These are phyloP conservation scores for Helicostylum pulchrum DNA, from an alignment of 192 early-diverging fungal species.

Conservation along the genomic window DNA sequence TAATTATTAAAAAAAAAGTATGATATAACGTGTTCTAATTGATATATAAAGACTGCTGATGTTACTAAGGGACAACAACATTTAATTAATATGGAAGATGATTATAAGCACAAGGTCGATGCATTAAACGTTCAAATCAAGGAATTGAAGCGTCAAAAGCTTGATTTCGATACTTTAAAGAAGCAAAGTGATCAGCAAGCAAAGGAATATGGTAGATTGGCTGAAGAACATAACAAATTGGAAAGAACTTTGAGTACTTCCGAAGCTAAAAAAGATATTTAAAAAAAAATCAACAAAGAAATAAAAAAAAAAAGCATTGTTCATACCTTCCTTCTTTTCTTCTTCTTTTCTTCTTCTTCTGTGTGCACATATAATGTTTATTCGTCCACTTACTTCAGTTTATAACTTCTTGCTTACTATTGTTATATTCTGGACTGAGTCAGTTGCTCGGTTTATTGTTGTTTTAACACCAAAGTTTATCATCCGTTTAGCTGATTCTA, in stretches of 20 bases:
- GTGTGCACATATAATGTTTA: not conserved
- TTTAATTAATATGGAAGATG: conserved; percentile 25
- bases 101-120: conserved; percentile 22
- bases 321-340: not conserved
- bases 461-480: not conserved
- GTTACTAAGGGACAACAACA: conserved; percentile 25
- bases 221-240: conserved; percentile 30
- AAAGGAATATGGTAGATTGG: conserved; percentile 26
- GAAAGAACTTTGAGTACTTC: conserved; percentile 3
- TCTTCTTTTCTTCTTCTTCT: not conserved
- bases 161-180: conserved; percentile 33
- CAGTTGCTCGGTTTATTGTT: not conserved
- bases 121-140: conserved; percentile 21
- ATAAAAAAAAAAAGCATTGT: no score
- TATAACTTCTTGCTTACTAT: not conserved
- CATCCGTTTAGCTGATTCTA: conserved; percentile 1
- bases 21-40: not conserved
- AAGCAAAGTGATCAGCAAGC: conserved; percentile 30
- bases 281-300: not conserved
- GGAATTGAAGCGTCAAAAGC: conserved; percentile 25
- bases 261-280: conserved; percentile 36
- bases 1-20: not conserved
- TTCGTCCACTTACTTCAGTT: not conserved
- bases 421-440: not conserved
- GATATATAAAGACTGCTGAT: conserved; percentile 8